Conservation (phyloP, 2,329 filamentous ascomycete species). For the Huntiella decipiens region DNA sequence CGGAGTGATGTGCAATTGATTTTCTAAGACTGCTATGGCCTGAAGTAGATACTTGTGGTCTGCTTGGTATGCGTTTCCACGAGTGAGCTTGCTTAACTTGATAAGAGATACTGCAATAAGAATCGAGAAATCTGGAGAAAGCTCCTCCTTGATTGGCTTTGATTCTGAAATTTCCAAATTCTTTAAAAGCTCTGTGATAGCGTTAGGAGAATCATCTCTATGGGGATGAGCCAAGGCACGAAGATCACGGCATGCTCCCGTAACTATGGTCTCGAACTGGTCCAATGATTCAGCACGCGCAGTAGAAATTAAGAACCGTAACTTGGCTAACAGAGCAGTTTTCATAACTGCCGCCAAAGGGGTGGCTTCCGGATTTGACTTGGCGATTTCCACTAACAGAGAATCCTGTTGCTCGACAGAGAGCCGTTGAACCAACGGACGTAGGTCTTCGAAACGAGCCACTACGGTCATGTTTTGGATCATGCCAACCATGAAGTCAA, state of each 20-base stretch:
- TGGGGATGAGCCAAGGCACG: conserved; percentile 5
- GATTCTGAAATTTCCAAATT: conserved; percentile 4
- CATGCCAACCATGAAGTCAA: conserved; percentile 8
- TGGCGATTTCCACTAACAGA: conserved; percentile 19
- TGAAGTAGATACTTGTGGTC: conserved; percentile 22
- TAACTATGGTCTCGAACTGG: conserved; percentile 21
- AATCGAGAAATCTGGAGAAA: conserved; percentile 11
- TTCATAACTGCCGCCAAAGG: conserved; percentile 12
- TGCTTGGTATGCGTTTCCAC: not conserved
- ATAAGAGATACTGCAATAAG: conserved; percentile 9
- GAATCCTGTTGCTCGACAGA: conserved; percentile 2
- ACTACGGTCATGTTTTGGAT: conserved; percentile 7
- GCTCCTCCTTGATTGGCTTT: conserved; percentile 8
- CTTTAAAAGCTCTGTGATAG: conserved; percentile 5
- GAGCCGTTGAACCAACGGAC: conserved; percentile 8
- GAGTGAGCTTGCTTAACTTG: conserved; percentile 3
- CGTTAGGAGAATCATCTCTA: conserved; percentile 11
- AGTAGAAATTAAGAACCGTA: conserved; percentile 26
- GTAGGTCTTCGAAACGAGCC: conserved; percentile 10
- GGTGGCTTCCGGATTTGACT: conserved; percentile 20
- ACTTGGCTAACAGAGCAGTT: conserved; percentile 1
- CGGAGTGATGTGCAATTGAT: conserved; percentile 26
- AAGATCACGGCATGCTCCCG: conserved; percentile 12
- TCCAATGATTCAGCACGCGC: conserved; percentile 25
- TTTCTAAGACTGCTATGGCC: conserved; percentile 30